Percentiles rank a stretch among this genome's conserved stretches.
Evolutionary conservation across 179 eudicot species (phyloP).

Genomic region (Gypsophila paniculata): DNA sequence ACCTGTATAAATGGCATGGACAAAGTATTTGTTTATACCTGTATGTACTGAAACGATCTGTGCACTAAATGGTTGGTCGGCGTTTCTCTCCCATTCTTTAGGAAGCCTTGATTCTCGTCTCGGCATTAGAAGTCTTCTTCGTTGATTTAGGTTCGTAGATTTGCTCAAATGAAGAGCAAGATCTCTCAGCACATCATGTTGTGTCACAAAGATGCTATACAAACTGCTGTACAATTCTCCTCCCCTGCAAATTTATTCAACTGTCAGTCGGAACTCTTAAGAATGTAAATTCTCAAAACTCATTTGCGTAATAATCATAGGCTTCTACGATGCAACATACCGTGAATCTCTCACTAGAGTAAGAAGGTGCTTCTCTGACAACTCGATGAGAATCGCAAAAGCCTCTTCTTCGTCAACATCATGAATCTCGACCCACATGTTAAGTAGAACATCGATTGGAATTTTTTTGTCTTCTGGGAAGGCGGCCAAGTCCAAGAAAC

Average conservation of each 20-base stretch:
- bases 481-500: slow-evolving; percentile 80
- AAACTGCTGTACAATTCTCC: slow-evolving; percentile 75
- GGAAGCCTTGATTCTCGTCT: slow-evolving; percentile 65
- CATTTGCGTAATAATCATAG: background rate
- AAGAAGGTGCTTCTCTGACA: slow-evolving; percentile 72
- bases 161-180: slow-evolving; percentile 72
- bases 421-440: slow-evolving; percentile 80
- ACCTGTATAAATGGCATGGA: too few relatives aligned
- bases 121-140: slow-evolving; percentile 69
- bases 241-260: slow-evolving; percentile 43
- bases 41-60: slow-evolving; percentile 71
- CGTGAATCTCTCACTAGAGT: slow-evolving; percentile 64
- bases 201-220: slow-evolving; percentile 65
- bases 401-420: slow-evolving; percentile 72
- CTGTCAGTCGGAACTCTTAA: background rate
- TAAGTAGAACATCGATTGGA: slow-evolving; percentile 64
- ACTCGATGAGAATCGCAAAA: slow-evolving; percentile 68
- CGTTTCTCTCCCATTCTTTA: slow-evolving; percentile 73
- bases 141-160: slow-evolving; percentile 37
- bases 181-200: slow-evolving; percentile 89
- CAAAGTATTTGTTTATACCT: slow-evolving; percentile 34
- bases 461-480: slow-evolving; percentile 83
- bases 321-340: slow-evolving; percentile 25
- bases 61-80: slow-evolving; percentile 59
- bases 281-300: background rate